Percentiles rank a stretch among this genome's conserved stretches.
These are phyloP conservation scores for Galeopsis tetrahit DNA, from an alignment of 257 asterid genomes.

Conservation along the genomic window DNA sequence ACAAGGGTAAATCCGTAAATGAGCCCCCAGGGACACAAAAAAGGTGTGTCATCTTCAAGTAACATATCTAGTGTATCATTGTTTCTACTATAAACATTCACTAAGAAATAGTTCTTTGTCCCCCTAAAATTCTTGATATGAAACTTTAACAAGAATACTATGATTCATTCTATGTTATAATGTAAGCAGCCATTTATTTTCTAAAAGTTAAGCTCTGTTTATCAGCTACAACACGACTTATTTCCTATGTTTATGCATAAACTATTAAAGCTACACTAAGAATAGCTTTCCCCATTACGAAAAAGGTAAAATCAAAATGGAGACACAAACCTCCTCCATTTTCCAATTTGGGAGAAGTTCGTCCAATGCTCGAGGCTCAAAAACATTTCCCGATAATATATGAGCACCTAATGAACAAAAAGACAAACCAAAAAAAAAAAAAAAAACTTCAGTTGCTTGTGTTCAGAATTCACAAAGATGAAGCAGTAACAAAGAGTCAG, in stretches of 20 bases:
- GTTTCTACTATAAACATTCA: constrained; percentile 9
- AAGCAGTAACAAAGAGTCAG: constrained; percentile 26
- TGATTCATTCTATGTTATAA: neutral
- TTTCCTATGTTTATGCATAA: constrained; percentile 6
- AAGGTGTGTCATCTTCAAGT: constrained; percentile 18
- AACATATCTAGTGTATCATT: neutral
- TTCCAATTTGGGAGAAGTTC: constrained; percentile 96
- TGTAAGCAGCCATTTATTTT: constrained; percentile 15
- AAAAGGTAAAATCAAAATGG: constrained; percentile 17
- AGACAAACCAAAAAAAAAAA: constrained; percentile 31
- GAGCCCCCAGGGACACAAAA: constrained; percentile 17
- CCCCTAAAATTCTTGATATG: constrained; percentile 22
- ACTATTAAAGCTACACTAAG: constrained; percentile 19
- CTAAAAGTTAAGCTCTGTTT: constrained; percentile 21
- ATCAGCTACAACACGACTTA: neutral
- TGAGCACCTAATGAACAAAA: constrained; percentile 74
- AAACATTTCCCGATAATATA: constrained; percentile 92
- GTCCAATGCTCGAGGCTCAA: constrained; percentile 90
- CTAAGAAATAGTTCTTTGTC: neutral
- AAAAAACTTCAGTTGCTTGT: constrained; percentile 1
- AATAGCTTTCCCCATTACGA: constrained; percentile 24
- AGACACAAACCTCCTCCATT: constrained; percentile 68
- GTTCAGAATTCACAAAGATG: constrained; percentile 24
- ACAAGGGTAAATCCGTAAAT: neutral
- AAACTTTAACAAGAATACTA: neutral